Conservation (phyloP, 2,329 filamentous ascomycete species). For the Colletotrichum filicis region DNA sequence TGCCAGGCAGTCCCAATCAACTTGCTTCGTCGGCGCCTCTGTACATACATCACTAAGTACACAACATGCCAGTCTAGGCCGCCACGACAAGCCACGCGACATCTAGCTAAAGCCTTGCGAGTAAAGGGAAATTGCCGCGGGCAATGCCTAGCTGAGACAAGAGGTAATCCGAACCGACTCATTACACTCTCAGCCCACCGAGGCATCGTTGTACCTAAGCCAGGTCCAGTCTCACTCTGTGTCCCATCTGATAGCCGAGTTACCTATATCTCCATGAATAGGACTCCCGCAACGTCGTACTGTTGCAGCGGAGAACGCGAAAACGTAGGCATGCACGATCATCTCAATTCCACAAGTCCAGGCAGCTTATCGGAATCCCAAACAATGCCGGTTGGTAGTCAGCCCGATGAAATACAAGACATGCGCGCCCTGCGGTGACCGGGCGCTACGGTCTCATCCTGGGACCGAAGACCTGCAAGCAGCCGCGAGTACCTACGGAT, state of each 20-base stretch:
- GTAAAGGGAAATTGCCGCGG: background rate
- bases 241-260: background rate
- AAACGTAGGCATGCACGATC: too few relatives aligned
- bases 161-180: background rate
- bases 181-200: background rate
- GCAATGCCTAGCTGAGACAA: slow-evolving; percentile 9
- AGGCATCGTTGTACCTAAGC: background rate
- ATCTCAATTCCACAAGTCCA: too few relatives aligned
- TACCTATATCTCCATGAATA: background rate
- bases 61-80: background rate
- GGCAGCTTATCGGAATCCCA: background rate
- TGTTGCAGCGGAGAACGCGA: background rate
- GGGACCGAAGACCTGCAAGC: background rate
- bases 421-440: background rate
- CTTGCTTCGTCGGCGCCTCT: background rate
- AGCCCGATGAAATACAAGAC: background rate
- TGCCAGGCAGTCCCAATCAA: background rate
- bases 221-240: background rate
- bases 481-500: background rate
- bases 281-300: background rate
- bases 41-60: background rate
- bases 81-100: slow-evolving; percentile 12
- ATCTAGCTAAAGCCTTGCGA: slow-evolving; percentile 16
- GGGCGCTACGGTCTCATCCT: background rate
- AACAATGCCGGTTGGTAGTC: background rate